Evolutionary conservation across 2,329 filamentous ascomycete species (phyloP), one percentile per base, ranked within the genome.

Genomic region (Arthrobotrys conoides): DNA sequence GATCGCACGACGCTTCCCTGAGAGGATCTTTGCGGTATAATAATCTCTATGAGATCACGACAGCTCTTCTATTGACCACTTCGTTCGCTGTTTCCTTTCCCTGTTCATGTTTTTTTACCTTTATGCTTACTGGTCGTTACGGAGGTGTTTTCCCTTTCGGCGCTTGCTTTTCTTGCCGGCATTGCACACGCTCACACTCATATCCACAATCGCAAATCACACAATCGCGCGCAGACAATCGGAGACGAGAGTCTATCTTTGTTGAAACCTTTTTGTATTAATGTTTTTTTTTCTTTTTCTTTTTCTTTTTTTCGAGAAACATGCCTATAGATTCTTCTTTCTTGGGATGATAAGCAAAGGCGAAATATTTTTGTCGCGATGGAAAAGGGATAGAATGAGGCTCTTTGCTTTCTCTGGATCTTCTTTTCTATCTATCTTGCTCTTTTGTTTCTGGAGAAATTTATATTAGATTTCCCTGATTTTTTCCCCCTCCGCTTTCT

Each of bases 151-250:
- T 48, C 38, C 14, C 12, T 44, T 76, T 80, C 71, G 66, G 80
- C 68, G 36, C 79, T 80, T 81, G 59, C 78, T 80, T 81, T 77
- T 71, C 75, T 22, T 55, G 33, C 57, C 18, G 46, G 67, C 72
- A 76, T 71, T 63, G 65, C 33, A 69, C 20, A 22, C 33, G 27
- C 27, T 30, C 27, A 69, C 20, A 12, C 8, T 49, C 20, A 49
- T 18, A 16, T 4, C 10, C 53, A 38, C 53, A 57, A 2, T 36
- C 53, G 27, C 27, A 30, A 30, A 30, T 38, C 53, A 14, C 24
- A 27, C 49, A 9, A 20, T 16, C 49, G 24, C 49, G 22, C 49
- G 46, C 20, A 46, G 3, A 33, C 49, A 20, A 36, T n/a, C 12
- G 33, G 30, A 41, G 18, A 59, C 30, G 53, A 22, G 16, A 20